Evolutionary conservation across 2,329 filamentous ascomycete genomes (phyloP), one percentile per base, ranked within the genome.

Genomic region (Orbilia quercus): DNA sequence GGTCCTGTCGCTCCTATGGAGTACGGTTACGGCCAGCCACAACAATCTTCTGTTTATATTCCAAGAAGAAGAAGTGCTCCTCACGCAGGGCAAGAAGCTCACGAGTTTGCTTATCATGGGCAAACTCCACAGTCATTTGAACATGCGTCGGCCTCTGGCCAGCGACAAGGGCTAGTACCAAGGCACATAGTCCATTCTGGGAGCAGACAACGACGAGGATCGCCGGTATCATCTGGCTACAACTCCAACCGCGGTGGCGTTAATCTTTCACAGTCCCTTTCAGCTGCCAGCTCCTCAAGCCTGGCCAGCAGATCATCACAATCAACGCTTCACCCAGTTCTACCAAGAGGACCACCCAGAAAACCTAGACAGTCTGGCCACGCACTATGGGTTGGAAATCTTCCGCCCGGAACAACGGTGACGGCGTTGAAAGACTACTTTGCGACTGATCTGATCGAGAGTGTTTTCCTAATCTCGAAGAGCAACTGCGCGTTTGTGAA

Each of bases 401-500:
- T 98, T 0, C 93, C 94, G 2, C 90, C 91, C 0, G 90, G 91
- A 53, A 90, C 92, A 0, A 89, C 89, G 42, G 84, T 98, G 11
- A 88, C 92, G 81, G 90, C 87, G 69, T 83, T 98, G n/a, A 96
- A 97, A 58, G 88, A 95, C 71, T 91, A 97, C 79, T 95, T 97
- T 67, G 96, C 91, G 74, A 85, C 85, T 0, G 86, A 84, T 44
- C 86, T 92, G 0, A 87, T 98, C 20, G 91, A 96, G 79, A 96
- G 92, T 50, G 83, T 98, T 0, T 97, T 98, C 76, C 83, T 98
- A 36, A 98, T 98, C 42, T 94, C 93, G 0, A 97, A 97, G 80
- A 97, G 93, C 80, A 97, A 97, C 79, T 98, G 94, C 79, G 94
- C 93, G 0, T 98, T 98, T 82, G 92, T 96, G 76, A 98, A 98